phyloP scores from a whole-genome alignment of 257 asterid genomes.

The Ligustrum vulgare region DNA sequence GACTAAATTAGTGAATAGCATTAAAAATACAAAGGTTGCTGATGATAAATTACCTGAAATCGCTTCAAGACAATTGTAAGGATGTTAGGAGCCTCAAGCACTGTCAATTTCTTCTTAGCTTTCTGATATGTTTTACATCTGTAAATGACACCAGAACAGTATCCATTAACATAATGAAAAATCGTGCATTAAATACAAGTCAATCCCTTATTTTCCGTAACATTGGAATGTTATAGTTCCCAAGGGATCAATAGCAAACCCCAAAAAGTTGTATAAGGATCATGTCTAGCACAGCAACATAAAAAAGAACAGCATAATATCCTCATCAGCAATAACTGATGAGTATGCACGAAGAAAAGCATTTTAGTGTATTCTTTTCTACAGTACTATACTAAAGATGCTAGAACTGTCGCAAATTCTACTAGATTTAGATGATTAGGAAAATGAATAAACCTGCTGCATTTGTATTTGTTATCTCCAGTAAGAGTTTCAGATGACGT shows the following conservation, averaged over 20 bases:
- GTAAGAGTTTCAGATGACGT: conserved; percentile 57
- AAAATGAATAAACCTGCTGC: conserved; percentile 45
- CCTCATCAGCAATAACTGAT: neutral
- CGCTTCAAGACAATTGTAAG: conserved; percentile 62
- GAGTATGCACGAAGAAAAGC: neutral
- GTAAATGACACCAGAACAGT: conserved; percentile 17
- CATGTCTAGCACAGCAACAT: neutral
- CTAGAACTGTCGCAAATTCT: conserved; percentile 4
- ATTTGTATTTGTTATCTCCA: conserved; percentile 64
- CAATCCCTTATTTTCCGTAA: neutral
- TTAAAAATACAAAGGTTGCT: neutral
- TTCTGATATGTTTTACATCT: conserved; percentile 70
- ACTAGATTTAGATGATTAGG: conserved; percentile 5
- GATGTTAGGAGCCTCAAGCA: conserved; percentile 62
- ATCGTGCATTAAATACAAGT: conserved; percentile 1
- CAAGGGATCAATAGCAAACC: neutral
- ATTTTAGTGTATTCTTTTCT: neutral
- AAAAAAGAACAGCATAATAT: neutral
- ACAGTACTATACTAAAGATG: neutral
- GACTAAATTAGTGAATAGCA: neutral
- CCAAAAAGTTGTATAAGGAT: neutral
- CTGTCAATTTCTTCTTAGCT: conserved; percentile 58
- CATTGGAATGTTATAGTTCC: neutral
- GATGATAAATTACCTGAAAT: conserved; percentile 40
- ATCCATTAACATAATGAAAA: neutral